Base-by-base conservation (phyloP, 805 yeast genomes). In the Monosporozyma servazzii region DNA sequence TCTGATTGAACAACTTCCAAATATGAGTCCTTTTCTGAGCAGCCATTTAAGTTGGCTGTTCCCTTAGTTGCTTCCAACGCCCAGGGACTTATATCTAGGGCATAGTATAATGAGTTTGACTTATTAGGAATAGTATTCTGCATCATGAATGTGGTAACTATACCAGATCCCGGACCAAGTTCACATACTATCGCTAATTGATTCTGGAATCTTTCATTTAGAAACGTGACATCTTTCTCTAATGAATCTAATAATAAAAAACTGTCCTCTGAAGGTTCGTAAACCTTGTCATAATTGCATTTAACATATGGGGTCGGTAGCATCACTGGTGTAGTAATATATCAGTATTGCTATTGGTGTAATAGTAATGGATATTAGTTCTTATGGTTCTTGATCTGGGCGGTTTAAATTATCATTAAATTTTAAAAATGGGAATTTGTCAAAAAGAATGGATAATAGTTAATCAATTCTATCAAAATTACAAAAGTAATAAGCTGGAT, bases 241-340 rank as follows among this genome's bases (percentile, higher is more conserved):
- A 93, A 72, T 15, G 84, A 74, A 64, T 93, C 99, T 44, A 93
- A 68, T 9, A 93, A 71, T 9, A 91, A 77, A 62, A 84, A 93
- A 7, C 96, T 80, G 70, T 93, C 99, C 60, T 93, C 99, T 0
- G 95, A 79, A 0, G 99, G 98, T 62, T 93, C 99, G 65, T 93
- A 93, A 3, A 91, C 95, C 58, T 75, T 76, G n/a, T 77, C 81
- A 54, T 75, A 78, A 60, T 85, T 84, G 18, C 82, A 75, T 18
- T 73, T 66, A 1, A 85, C 71, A 7, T 67, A 65, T 1, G 98
- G 97, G 0, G 97, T 90, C 5, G 93, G 82, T 3, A 87, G 73
- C 96, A 89, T 89, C 4, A 3, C 40, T 20, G 48, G 17, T 15
- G 27, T 13, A 17, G 9, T 40, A 13, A 23, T 42, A 13, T 6